Conservation (phyloP, 495 filamentous ascomycete species). For the Bathelium albidoporum region DNA sequence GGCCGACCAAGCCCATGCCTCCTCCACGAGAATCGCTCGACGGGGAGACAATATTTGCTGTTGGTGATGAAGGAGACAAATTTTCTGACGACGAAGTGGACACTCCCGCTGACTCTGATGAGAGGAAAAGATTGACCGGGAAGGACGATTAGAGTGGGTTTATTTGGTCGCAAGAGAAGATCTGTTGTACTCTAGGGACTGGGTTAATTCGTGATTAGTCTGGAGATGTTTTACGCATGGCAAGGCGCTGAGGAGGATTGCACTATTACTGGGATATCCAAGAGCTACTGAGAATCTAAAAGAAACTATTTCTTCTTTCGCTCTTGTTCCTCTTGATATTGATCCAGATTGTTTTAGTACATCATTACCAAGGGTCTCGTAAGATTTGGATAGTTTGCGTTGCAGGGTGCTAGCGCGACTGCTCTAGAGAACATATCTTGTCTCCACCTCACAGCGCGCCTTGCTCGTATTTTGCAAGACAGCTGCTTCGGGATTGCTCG, state of each 20-base stretch:
- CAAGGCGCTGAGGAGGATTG: neutral
- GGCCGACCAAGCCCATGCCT: slow-evolving; percentile 29
- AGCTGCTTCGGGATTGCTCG: too few relatives aligned
- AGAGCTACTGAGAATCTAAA: neutral
- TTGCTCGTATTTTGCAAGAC: too few relatives aligned
- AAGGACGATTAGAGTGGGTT: slow-evolving; percentile 28
- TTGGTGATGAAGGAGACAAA: slow-evolving; percentile 72
- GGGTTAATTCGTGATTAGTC: neutral
- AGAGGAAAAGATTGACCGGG: slow-evolving; percentile 54
- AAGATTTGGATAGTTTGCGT: too few relatives aligned
- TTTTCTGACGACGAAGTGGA: slow-evolving; percentile 52
- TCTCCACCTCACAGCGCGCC: too few relatives aligned
- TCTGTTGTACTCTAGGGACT: neutral
- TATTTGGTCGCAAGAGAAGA: neutral
- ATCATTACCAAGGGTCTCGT: too few relatives aligned
- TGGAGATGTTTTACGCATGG: neutral
- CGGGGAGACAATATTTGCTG: slow-evolving; percentile 88
- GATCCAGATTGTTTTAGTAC: neutral
- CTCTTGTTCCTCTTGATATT: neutral
- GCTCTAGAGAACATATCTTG: too few relatives aligned
- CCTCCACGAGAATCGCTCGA: slow-evolving; percentile 63
- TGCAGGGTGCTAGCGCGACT: too few relatives aligned
- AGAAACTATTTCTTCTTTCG: neutral
- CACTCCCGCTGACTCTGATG: slow-evolving; percentile 43
- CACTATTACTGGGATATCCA: neutral